phyloP scores from a whole-genome alignment of 345 rosid species.

The Noccaea bulbosa region DNA sequence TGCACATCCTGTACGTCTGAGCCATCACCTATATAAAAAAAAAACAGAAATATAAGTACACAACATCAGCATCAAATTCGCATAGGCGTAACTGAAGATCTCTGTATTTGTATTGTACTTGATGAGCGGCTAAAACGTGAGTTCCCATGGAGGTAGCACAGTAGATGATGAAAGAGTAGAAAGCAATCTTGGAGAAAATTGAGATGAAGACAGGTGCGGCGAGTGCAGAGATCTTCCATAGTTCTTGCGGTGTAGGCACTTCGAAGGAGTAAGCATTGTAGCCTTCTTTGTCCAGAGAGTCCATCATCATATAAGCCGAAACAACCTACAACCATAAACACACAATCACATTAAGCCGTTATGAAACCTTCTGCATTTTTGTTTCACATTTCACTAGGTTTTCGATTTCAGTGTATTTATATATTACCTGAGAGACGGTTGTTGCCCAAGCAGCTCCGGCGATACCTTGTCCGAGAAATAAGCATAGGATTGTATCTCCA shows the following conservation, averaged over 20 bases:
- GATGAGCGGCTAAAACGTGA: conserved; percentile 80
- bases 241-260: conserved; percentile 65
- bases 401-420: neutral
- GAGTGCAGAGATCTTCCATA: conserved; percentile 59
- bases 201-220: conserved; percentile 54
- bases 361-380: conserved; percentile 15
- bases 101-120: conserved; percentile 49
- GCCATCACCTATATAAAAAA: conserved; percentile 57
- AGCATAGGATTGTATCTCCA: conserved; percentile 81
- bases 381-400: neutral
- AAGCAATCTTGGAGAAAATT: conserved; percentile 62
- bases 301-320: conserved; percentile 91
- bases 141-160: conserved; percentile 91
- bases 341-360: conserved; percentile 19
- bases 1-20: conserved; percentile 70
- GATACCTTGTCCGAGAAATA: conserved; percentile 76
- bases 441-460: conserved; percentile 99
- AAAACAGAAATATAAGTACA: neutral
- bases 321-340: conserved; percentile 57
- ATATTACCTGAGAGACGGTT: conserved; percentile 73
- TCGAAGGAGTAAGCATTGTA: conserved; percentile 65
- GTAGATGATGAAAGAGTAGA: conserved; percentile 77
- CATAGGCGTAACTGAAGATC: neutral
- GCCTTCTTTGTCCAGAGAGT: conserved; percentile 75
- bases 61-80: neutral